A percentile compares a stretch with the other conserved stretches of the same genome.
Evolutionary conservation across 306 rosid genomes (phyloP).

Genomic region (Oemleria cerasiformis): DNA sequence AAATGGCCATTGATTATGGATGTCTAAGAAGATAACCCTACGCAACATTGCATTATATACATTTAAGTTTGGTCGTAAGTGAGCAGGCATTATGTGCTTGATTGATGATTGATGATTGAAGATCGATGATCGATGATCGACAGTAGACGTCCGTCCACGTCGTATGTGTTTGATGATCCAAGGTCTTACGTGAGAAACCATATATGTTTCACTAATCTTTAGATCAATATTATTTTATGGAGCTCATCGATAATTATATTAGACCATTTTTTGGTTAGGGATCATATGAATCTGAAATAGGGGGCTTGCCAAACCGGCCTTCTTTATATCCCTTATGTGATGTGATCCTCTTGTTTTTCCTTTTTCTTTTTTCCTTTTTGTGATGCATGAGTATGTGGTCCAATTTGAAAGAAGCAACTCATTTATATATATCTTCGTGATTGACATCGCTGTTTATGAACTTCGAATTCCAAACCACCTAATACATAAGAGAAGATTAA

Average conservation of each 20-base stretch:
- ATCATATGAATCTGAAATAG: no score
- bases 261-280: no score
- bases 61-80: no score
- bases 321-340: neutral
- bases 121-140: no score
- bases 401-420: neutral
- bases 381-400: neutral
- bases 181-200: conserved; percentile 5
- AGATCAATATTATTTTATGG: neutral
- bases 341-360: neutral
- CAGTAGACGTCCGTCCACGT: no score
- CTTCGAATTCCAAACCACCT: no score
- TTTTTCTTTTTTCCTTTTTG: neutral
- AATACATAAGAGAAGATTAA: no score
- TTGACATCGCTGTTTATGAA: no score
- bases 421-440: no score
- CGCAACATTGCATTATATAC: conserved; percentile 9
- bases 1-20: neutral
- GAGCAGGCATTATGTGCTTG: no score
- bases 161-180: neutral
- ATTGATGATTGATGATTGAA: no score
- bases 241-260: neutral
- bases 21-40: neutral
- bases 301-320: neutral
- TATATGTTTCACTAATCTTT: neutral